phyloP scores from a whole-genome alignment of 768 basidiomycete species.

The Leccinum pellstonianum region DNA sequence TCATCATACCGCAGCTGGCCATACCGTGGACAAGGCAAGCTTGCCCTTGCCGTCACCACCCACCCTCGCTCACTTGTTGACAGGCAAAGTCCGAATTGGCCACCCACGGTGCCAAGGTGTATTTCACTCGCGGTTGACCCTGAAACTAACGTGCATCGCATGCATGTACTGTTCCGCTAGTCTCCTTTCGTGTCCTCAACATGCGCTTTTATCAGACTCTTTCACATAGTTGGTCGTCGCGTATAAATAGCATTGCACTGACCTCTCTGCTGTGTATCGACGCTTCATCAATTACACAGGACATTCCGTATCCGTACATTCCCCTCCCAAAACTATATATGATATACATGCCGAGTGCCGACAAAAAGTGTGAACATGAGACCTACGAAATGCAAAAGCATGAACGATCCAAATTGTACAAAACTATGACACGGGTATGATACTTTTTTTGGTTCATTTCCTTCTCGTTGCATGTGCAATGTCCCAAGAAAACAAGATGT shows the following conservation, averaged over 20 bases:
- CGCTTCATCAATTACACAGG: neutral
- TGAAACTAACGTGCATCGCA: slow-evolving; percentile 11
- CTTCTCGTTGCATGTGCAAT: slow-evolving; percentile 16
- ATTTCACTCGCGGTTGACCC: slow-evolving; percentile 76
- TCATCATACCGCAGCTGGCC: slow-evolving; percentile 80
- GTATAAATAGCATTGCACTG: slow-evolving; percentile 16
- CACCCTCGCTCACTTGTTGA: slow-evolving; percentile 11
- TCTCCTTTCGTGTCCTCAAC: neutral
- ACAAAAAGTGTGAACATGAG: slow-evolving; percentile 6
- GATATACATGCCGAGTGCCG: slow-evolving; percentile 8
- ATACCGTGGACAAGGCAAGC: slow-evolving; percentile 80
- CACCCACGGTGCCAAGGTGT: slow-evolving; percentile 81
- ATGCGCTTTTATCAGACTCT: slow-evolving; percentile 4
- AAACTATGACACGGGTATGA: slow-evolving; percentile 18
- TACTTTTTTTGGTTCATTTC: slow-evolving; percentile 26
- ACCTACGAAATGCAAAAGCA: slow-evolving; percentile 74
- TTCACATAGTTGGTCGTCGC: neutral
- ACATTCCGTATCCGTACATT: neutral
- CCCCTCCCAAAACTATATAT: slow-evolving; percentile 1
- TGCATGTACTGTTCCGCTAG: slow-evolving; percentile 14
- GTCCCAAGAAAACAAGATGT: slow-evolving; percentile 18
- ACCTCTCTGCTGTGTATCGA: slow-evolving; percentile 7
- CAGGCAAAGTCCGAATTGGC: slow-evolving; percentile 85
- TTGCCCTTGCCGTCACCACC: neutral
- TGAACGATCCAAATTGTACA: slow-evolving; percentile 65